Evolutionary conservation across 345 rosid genomes (phyloP), one percentile per base, ranked within the genome.

Genomic region (Salix suchowensis): DNA sequence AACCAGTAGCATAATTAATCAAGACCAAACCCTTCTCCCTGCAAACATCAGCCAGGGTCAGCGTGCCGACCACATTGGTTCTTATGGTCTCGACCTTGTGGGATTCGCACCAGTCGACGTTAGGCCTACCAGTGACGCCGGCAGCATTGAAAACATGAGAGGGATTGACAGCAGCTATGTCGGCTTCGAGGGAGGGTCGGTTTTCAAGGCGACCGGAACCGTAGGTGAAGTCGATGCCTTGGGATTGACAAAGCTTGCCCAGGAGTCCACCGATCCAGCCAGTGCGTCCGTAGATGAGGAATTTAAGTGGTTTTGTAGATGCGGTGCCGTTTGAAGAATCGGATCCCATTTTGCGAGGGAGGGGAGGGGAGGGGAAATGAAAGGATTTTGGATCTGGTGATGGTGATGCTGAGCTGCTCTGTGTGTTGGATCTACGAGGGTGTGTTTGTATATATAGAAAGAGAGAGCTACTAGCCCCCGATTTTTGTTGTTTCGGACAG

Each of bases 191-290:
- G 1, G 94, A 91, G 24, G 76, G 62, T 26, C 97, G 92, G 86
- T 90, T 84, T 78, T 94, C 91, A 46, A 94, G 94, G 46, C 95
- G 94, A 36, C 98, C 97, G 26, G 94, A 85, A 28, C 91, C 98
- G 83, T 91, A 91, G 78, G 82, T 39, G 87, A 77, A 91, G 16
- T 79, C 83, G 78, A 94, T 90, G 71, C 88, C 88, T 44, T 88
- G 91, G 39, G 94, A 61, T 61, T 84, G 82, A 78, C 97, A 90
- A 78, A 92, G 88, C 67, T 90, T 84, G 26, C 98, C 98, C 21
- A 94, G 84, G 26, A 92, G 80, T 34, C 98, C 97, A 14, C 98
- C 97, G 87, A 94, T 91, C 98, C 98, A 94, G 70, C 98, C 98
- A 5, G 92, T 92, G 37, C 91, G 87, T 8, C 97, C 98, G 86